Percentiles rank a stretch among this genome's conserved stretches.
Evolutionary conservation across 495 filamentous ascomycete genomes (phyloP).

Genomic region (Parachaetomium inaequale): DNA sequence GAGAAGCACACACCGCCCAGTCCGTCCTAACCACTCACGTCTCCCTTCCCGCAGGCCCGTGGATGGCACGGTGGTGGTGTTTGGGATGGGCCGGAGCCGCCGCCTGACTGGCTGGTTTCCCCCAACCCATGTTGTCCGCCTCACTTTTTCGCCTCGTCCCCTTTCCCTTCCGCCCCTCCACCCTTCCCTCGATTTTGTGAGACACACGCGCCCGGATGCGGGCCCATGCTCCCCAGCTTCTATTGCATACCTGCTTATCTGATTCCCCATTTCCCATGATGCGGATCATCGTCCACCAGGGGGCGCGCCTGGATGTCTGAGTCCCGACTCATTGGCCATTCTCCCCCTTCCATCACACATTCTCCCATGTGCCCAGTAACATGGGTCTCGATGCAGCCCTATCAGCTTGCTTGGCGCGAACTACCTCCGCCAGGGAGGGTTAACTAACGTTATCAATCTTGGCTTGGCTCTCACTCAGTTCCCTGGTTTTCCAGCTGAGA

Average conservation of each 20-base stretch:
- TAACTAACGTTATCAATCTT: neutral
- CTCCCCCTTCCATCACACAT: neutral
- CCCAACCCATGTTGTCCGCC: slow-evolving; percentile 23
- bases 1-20: slow-evolving; percentile 25
- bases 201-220: neutral
- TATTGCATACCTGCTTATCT: too few species aligned
- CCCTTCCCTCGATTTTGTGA: slow-evolving; percentile 4
- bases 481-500: neutral
- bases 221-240: neutral
- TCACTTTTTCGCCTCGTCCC: slow-evolving; percentile 30
- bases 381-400: slow-evolving; percentile 27
- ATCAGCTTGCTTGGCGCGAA: slow-evolving; percentile 21
- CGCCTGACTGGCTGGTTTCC: slow-evolving; percentile 22
- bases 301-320: neutral
- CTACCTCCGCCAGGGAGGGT: neutral
- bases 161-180: slow-evolving; percentile 10
- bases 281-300: neutral
- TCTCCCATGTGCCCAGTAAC: neutral
- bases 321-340: neutral
- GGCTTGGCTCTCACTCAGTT: too few species aligned
- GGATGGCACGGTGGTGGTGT: slow-evolving; percentile 20
- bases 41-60: slow-evolving; percentile 18
- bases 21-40: slow-evolving; percentile 23
- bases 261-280: neutral
- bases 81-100: slow-evolving; percentile 1